Percentiles rank a stretch among this genome's conserved stretches.
Evolutionary conservation across 2,329 filamentous ascomycete genomes (phyloP).

Genomic region (Balansia obtecta): DNA sequence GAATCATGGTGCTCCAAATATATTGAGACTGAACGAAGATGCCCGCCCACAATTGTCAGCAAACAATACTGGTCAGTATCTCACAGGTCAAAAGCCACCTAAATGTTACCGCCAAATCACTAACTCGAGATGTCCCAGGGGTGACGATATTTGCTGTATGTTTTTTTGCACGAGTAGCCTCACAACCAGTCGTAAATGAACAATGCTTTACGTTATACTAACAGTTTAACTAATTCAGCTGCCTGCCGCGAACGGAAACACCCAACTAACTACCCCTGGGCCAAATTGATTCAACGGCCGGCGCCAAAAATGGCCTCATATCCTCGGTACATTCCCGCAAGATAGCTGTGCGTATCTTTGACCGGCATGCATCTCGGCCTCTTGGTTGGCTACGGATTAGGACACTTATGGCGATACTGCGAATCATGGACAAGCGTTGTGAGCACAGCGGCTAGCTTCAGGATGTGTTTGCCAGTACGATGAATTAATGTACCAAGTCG

Average conservation of each 20-base stretch:
- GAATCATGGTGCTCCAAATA: constrained; percentile 34
- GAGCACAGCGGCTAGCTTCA: not conserved
- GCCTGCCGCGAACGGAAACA: constrained; percentile 27
- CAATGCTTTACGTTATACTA: constrained; percentile 8
- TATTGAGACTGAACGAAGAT: constrained; percentile 30
- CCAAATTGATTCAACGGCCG: constrained; percentile 24
- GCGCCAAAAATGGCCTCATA: constrained; percentile 16
- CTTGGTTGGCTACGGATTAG: not conserved
- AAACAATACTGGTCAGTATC: constrained; percentile 31
- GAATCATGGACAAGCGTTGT: not conserved
- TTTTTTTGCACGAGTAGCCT: constrained; percentile 6
- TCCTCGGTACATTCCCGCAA: constrained; percentile 17
- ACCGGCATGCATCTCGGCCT: not conserved
- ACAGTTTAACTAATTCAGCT: constrained; percentile 15
- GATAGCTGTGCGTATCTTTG: constrained; percentile 5
- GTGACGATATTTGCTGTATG: constrained; percentile 33
- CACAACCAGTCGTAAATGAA: not conserved
- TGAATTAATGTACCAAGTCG: no score
- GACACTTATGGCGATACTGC: no score
- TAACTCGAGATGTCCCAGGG: constrained; percentile 16
- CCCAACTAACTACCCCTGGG: constrained; percentile 25
- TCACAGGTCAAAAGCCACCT: not conserved
- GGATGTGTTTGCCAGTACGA: no score
- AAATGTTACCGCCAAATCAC: constrained; percentile 15
- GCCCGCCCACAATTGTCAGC: constrained; percentile 30